Evolutionary conservation across 495 filamentous ascomycete species (phyloP).

Genomic region (Entonaema liquescens): DNA sequence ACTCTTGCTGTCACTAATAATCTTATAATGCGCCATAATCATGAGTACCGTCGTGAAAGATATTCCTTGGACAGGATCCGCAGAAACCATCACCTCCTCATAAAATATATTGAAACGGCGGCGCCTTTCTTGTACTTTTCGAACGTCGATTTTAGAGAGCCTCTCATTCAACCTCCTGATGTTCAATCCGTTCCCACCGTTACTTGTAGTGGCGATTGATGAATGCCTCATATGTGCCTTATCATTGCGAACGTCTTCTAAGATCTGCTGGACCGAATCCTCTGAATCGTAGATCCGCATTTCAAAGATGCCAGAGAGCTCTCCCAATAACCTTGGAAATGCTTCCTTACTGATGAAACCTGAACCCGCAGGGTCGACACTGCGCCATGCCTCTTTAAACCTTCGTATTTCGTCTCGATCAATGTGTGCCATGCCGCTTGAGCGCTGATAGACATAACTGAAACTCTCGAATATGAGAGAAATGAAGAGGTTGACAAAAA

Average conservation of each 20-base stretch:
- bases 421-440: slow-evolving; percentile 82
- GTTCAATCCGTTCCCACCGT: slow-evolving; percentile 73
- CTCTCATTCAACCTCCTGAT: slow-evolving; percentile 76
- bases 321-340: slow-evolving; percentile 88
- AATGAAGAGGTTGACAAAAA: slow-evolving; percentile 98
- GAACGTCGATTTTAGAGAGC: slow-evolving; percentile 77
- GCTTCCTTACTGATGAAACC: slow-evolving; percentile 92
- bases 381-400: slow-evolving; percentile 99
- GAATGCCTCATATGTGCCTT: slow-evolving; percentile 64
- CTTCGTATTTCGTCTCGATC: slow-evolving; percentile 91
- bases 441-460: slow-evolving; percentile 98
- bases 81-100: slow-evolving; percentile 94
- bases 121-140: slow-evolving; percentile 74
- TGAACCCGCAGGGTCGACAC: slow-evolving; percentile 87
- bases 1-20: slow-evolving; percentile 97
- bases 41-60: slow-evolving; percentile 94
- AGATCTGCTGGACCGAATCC: slow-evolving; percentile 81
- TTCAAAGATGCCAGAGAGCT: slow-evolving; percentile 92
- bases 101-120: slow-evolving; percentile 89
- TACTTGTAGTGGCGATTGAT: slow-evolving; percentile 58
- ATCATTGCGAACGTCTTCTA: slow-evolving; percentile 77
- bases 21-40: slow-evolving; percentile 98
- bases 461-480: slow-evolving; percentile 99
- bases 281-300: slow-evolving; percentile 97
- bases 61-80: slow-evolving; percentile 85